Percentiles rank a stretch among this genome's conserved stretches.
phyloP scores from a whole-genome alignment of 208 protist species.

The Crithidia expoeki region DNA sequence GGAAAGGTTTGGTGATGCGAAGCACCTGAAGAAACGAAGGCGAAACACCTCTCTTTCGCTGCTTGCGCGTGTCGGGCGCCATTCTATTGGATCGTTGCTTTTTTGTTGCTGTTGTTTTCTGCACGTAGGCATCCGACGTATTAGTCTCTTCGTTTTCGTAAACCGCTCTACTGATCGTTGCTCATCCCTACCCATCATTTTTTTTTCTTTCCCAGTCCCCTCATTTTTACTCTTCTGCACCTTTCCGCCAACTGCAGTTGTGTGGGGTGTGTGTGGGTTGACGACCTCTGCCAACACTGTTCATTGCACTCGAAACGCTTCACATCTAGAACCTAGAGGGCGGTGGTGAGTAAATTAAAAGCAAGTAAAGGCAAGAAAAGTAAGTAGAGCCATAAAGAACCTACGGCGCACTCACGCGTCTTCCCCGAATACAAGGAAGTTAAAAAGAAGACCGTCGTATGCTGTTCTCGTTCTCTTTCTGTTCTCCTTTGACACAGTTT shows the following conservation, averaged over 20 bases:
- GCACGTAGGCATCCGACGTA: not conserved
- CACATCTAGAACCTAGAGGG: too few relatives aligned
- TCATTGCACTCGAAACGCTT: not conserved
- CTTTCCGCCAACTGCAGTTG: not conserved
- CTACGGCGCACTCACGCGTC: too few relatives aligned
- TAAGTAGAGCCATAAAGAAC: too few relatives aligned
- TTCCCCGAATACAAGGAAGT: too few relatives aligned
- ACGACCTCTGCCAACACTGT: constrained; percentile 11
- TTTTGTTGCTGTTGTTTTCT: not conserved
- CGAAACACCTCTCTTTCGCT: not conserved
- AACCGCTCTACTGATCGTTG: too few relatives aligned
- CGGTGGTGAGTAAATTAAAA: not conserved
- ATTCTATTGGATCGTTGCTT: not conserved
- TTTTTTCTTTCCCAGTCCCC: not conserved
- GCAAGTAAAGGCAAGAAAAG: not conserved
- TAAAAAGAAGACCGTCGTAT: too few relatives aligned
- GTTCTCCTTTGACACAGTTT: not conserved
- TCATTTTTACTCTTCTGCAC: too few relatives aligned
- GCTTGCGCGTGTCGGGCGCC: not conserved
- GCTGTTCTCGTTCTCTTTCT: constrained; percentile 6
- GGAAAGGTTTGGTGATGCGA: not conserved
- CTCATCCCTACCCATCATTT: too few relatives aligned
- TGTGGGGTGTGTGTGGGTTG: constrained; percentile 15
- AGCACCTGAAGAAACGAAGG: not conserved
- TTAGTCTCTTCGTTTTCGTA: not conserved